Conservation (phyloP, 2,329 filamentous ascomycete species). For the Epichloe aotearoae region DNA sequence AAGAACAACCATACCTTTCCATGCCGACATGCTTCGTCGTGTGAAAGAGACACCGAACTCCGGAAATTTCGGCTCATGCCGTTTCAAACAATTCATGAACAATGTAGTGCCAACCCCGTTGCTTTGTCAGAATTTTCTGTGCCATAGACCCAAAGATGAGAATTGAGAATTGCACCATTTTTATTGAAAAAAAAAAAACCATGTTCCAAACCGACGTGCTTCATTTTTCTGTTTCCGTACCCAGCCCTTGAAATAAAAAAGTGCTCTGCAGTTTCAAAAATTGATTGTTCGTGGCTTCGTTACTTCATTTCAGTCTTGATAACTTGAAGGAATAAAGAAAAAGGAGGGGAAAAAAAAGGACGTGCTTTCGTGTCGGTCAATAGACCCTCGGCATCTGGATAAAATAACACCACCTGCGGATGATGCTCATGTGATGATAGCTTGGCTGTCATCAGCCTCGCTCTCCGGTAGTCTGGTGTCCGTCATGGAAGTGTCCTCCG, state of each 20-base stretch:
- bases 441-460: conserved; percentile 9
- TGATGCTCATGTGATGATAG: background rate
- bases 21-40: background rate
- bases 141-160: background rate
- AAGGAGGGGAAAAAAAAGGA: background rate
- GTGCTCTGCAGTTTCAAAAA: background rate
- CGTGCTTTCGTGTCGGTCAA: background rate
- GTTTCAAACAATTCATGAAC: background rate
- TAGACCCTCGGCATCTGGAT: too few species aligned
- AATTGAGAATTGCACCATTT: background rate
- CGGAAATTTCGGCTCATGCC: background rate
- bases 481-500: conserved; percentile 11
- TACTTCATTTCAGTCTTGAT: background rate
- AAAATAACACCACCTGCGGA: background rate
- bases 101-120: background rate
- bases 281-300: conserved; percentile 4
- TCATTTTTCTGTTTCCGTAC: background rate
- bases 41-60: background rate
- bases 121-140: background rate
- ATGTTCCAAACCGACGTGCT: too few species aligned
- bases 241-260: background rate
- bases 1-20: background rate
- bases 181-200: too few species aligned
- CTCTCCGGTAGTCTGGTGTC: conserved; percentile 14
- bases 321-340: background rate